These are phyloP conservation scores for Geopyxis carbonaria DNA, from an alignment of 495 filamentous ascomycete genomes.

Conservation along the genomic window DNA sequence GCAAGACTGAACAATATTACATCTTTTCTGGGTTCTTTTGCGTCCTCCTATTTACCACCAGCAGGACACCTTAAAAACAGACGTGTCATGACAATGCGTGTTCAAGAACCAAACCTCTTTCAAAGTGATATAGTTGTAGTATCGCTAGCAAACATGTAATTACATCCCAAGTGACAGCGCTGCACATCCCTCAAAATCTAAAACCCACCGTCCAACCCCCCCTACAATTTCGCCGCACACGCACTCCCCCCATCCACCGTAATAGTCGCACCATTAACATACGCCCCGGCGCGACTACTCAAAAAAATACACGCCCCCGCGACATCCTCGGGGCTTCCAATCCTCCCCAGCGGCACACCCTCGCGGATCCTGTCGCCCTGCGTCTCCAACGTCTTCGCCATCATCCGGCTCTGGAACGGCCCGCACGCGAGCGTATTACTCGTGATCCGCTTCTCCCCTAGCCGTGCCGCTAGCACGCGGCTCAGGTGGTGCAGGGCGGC, in stretches of 20 bases:
- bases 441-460: constrained; percentile 54
- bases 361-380: constrained; percentile 45
- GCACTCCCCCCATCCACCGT: constrained; percentile 50
- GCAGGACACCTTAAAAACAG: too few species aligned
- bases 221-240: constrained; percentile 38
- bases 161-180: too few species aligned
- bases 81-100: too few species aligned
- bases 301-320: constrained; percentile 64
- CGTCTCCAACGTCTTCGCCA: constrained; percentile 48
- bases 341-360: constrained; percentile 50
- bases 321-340: constrained; percentile 54
- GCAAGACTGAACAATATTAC: too few species aligned
- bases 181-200: too few species aligned
- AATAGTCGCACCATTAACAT: constrained; percentile 63
- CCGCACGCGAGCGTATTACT: constrained; percentile 62
- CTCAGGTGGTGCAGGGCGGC: constrained; percentile 57
- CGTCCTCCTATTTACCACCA: too few species aligned
- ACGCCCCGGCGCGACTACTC: constrained; percentile 51
- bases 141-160: too few species aligned
- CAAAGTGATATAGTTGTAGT: background rate
- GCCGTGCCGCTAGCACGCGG: constrained; percentile 51
- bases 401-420: constrained; percentile 72
- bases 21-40: too few species aligned
- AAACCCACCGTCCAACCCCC: background rate
- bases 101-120: too few species aligned